Base-by-base conservation (phyloP, 2,329 filamentous ascomycete genomes). In the Beauveria caledonica region DNA sequence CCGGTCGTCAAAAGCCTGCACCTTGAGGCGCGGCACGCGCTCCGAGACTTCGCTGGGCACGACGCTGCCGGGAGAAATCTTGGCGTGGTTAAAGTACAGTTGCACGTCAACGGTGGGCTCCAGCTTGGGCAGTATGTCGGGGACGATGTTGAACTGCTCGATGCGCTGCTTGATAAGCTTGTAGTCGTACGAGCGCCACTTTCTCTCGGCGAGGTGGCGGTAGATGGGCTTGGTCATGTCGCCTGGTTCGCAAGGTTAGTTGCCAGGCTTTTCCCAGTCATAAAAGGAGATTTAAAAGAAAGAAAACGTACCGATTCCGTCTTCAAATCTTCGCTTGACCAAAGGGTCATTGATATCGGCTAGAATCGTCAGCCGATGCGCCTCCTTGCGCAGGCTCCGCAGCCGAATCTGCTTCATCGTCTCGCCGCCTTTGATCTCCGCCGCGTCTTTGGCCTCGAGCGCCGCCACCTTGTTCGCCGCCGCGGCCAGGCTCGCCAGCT, bases 221-320 rank as follows among this genome's bases (percentile, higher is more conserved):
- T 99, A 99, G 71, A 99, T 92, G 64, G 93, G 93, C 74, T 96
- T 96, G 78, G 85, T 87, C 91, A 97, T 93, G 74, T 97, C 92
- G 65, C 89, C 92, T 97, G 65, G 5, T 45, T 45, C 10, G 10
- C 33, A 19, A 3, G 11, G 58, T 64, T 50, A 60, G 58, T 52
- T 15, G 15, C 21, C 11, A 36, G 6, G 2, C 13, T 36, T 36
- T 1, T 15, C 33, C 29, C 11, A 33, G 29, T 29, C 27, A 9
- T 29, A 29, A 29, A 10, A 33, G 3, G 3, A 13, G 13, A 1
- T 33, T 5, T 33, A 33, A 11, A 33, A 33, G 3, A 13, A 5
- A 23, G 3, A 13, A 5, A 23, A 17, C 82, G 67, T 78, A 96
- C 93, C 92, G 68, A 87, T 75, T 25, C 92, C 92, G 74, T 97